Conservation (phyloP, 2,329 filamentous ascomycete genomes). For the Pochonia chlamydosporia region DNA sequence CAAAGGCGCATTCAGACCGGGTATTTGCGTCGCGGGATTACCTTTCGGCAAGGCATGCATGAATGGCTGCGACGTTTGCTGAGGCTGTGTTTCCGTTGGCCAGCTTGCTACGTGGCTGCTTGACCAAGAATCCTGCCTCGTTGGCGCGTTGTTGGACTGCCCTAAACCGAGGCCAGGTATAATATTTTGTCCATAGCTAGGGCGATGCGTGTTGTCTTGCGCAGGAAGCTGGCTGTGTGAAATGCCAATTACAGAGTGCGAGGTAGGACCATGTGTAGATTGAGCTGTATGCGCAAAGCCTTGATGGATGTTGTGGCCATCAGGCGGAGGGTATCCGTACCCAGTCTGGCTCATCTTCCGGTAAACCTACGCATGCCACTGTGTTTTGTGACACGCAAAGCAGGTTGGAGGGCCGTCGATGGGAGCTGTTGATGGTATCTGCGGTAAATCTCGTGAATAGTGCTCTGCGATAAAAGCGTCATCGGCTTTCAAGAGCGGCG, state of each 20-base stretch:
- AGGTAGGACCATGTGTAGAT: constrained; percentile 9
- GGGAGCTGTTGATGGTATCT: too few relatives aligned
- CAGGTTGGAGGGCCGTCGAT: neutral
- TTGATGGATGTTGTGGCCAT: constrained; percentile 17
- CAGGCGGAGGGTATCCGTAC: constrained; percentile 18
- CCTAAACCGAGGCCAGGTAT: constrained; percentile 30
- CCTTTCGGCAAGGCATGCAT: neutral
- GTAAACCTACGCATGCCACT: constrained; percentile 1
- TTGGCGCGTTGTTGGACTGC: constrained; percentile 13
- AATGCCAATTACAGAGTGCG: constrained; percentile 6
- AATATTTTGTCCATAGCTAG: constrained; percentile 13
- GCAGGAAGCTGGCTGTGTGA: neutral
- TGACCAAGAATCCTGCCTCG: constrained; percentile 13
- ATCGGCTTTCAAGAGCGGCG: too few relatives aligned
- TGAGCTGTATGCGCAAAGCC: constrained; percentile 13
- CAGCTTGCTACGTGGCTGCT: constrained; percentile 3
- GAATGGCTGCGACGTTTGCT: neutral
- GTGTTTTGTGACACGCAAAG: neutral
- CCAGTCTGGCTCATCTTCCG: constrained; percentile 24
- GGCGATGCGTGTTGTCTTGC: constrained; percentile 19
- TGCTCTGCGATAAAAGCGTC: neutral
- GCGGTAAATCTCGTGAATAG: too few relatives aligned
- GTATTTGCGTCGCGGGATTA: constrained; percentile 3
- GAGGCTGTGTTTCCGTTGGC: neutral
- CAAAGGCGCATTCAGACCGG: constrained; percentile 13